Evolutionary conservation across 805 yeast genomes (phyloP), one percentile per base, ranked within the genome.

Genomic region (Candida arabinofermentans): DNA sequence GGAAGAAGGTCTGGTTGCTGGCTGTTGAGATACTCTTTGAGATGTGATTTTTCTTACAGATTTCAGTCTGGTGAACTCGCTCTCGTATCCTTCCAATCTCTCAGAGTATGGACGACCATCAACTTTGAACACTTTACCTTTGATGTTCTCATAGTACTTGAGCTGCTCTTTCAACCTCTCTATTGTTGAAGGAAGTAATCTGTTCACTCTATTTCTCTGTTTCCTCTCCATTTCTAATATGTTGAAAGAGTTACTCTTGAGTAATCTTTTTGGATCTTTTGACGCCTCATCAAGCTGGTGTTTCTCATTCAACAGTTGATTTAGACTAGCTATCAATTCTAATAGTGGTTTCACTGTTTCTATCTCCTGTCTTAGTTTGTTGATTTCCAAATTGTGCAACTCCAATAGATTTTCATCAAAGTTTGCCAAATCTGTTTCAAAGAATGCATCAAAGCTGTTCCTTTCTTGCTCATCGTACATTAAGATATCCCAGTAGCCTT

Each of bases 181-280:
- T 8, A 86, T 63, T 0, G 84, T 69, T 27, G 69, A 67, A 0
- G 98, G 98, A 50, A 86, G 66, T 50, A 75, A 75, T 54, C 79
- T 78, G n/a, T 75, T 64, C 7, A 90, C 69, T 40, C 75, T 74
- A 50, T 83, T 83, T 41, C 97, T 68, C 30, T 80, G 68, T 54
- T 74, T 82, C 57, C 89, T 96, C 58, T 91, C 99, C 43, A 83
- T 75, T 43, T 85, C 69, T 44, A 91, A 66, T 19, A 90, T 82
- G 46, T 81, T 82, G 48, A 91, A 90, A 2, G 89, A 83, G 52
- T 84, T 81, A 54, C 86, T 77, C 47, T 83, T 77, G 35, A 84
- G 61, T 33, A 90, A 69, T 47, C 98, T 72, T 0, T 91, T 79
- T 0, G 97, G 81, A 58, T 91, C 93, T 53, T 79, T 82, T 2